Percentiles rank a stretch among this genome's conserved stretches.
Conservation (phyloP, 257 asterid species). For the Coffea canephora region DNA sequence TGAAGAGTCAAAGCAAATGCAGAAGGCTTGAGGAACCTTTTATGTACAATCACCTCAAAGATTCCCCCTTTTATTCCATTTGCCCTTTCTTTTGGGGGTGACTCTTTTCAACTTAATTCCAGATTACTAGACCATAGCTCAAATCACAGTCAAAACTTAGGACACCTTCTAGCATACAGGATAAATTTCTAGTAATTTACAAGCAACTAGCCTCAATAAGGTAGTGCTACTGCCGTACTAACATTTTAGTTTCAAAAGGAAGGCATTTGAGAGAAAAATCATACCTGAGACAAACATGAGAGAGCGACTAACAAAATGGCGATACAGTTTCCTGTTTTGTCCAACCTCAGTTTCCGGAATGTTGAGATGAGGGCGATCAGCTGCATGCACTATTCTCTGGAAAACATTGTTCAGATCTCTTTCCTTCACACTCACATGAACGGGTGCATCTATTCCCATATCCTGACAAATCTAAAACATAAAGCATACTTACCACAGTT, state of each 20-base stretch:
- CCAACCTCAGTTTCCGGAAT: constrained; percentile 89
- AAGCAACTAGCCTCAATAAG: neutral
- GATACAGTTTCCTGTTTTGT: constrained; percentile 61
- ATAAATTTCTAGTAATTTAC: neutral
- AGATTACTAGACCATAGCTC: neutral
- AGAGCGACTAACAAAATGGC: constrained; percentile 55
- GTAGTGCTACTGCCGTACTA: neutral
- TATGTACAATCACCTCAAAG: too few species aligned
- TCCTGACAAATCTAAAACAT: constrained; percentile 67
- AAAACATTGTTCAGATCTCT: constrained; percentile 75
- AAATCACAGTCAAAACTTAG: neutral
- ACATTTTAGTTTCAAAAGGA: neutral
- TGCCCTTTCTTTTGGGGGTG: neutral
- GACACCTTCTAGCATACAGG: neutral
- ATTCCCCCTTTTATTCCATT: too few species aligned
- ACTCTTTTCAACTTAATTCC: neutral
- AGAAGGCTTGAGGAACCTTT: neutral
- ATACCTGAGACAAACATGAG: constrained; percentile 79
- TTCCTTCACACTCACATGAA: constrained; percentile 80
- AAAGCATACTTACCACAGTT: neutral
- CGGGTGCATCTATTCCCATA: constrained; percentile 81
- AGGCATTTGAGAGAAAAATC: neutral
- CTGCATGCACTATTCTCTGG: constrained; percentile 72
- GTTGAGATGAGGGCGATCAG: constrained; percentile 80
- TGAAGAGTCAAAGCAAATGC: constrained; percentile 6